These are phyloP conservation scores for Boletus rubescentipes DNA, from an alignment of 768 basidiomycete genomes.

Conservation along the genomic window DNA sequence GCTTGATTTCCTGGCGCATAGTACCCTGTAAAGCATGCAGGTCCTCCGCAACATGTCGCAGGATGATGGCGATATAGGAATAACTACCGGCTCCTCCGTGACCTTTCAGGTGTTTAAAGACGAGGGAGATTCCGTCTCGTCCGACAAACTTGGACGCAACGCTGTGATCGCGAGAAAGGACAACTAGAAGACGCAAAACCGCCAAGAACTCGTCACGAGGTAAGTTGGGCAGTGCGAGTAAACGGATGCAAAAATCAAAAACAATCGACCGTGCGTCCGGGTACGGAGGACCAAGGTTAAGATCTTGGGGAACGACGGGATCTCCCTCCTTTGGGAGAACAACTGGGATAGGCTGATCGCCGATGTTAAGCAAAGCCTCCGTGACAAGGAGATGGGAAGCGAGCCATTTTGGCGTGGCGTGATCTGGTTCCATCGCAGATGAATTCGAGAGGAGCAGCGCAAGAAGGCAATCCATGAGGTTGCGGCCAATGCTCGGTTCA, in stretches of 20 bases:
- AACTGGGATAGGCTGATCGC: slow-evolving; percentile 68
- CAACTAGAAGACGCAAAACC: slow-evolving; percentile 75
- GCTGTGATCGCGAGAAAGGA: slow-evolving; percentile 73
- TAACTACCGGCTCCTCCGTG: slow-evolving; percentile 65
- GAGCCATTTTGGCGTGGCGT: slow-evolving; percentile 78
- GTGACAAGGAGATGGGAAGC: slow-evolving; percentile 82
- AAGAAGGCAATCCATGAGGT: slow-evolving; percentile 67
- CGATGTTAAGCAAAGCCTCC: slow-evolving; percentile 76
- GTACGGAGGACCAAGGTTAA: slow-evolving; percentile 61
- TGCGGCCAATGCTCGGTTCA: slow-evolving; percentile 51
- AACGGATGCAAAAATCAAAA: slow-evolving; percentile 73
- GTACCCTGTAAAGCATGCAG: slow-evolving; percentile 56
- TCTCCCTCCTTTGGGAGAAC: slow-evolving; percentile 72
- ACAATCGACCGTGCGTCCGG: slow-evolving; percentile 60
- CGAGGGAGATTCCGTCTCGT: slow-evolving; percentile 55
- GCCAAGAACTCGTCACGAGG: slow-evolving; percentile 83
- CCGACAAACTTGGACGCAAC: slow-evolving; percentile 68
- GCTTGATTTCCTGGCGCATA: slow-evolving; percentile 82
- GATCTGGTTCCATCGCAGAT: slow-evolving; percentile 49
- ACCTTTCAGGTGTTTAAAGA: slow-evolving; percentile 68
- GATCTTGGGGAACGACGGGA: slow-evolving; percentile 48
- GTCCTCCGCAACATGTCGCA: slow-evolving; percentile 93
- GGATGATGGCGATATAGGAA: slow-evolving; percentile 79
- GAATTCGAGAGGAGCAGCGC: slow-evolving; percentile 63
- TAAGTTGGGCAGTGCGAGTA: slow-evolving; percentile 63